Conservation (phyloP, 2,329 filamentous ascomycete genomes). For the Paracorniculantispora psalliotae region DNA sequence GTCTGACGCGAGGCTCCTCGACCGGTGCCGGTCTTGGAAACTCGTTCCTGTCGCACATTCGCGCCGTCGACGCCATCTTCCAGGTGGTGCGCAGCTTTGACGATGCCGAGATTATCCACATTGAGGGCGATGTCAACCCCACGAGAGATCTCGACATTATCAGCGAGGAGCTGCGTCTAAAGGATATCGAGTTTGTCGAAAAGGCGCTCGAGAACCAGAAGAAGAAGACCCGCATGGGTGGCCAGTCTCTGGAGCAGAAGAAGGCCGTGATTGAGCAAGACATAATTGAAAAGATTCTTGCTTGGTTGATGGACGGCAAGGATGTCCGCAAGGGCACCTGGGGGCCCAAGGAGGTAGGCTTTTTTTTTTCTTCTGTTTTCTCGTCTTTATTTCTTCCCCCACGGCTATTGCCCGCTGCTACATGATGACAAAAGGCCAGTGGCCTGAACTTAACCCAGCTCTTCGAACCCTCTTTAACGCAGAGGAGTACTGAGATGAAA, state of each 20-base stretch:
- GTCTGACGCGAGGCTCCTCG: conserved; percentile 90
- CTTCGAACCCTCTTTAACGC: conserved; percentile 87
- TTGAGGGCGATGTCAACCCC: conserved; percentile 97
- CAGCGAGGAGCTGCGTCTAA: conserved; percentile 90
- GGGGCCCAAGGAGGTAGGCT: conserved; percentile 88
- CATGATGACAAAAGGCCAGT: conserved; percentile 98
- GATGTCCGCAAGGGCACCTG: conserved; percentile 89
- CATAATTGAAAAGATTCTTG: conserved; percentile 83
- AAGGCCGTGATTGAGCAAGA: conserved; percentile 93
- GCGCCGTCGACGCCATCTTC: conserved; percentile 96
- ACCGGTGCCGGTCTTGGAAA: conserved; percentile 97
- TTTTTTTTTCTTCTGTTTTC: conserved; percentile 17
- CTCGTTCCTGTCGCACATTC: conserved; percentile 96
- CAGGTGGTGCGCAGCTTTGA: conserved; percentile 96
- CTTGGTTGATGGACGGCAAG: conserved; percentile 80
- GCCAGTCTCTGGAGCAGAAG: conserved; percentile 96
- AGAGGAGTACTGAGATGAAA: conserved; percentile 84
- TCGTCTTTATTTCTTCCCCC: conserved; percentile 14
- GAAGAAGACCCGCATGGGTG: conserved; percentile 93
- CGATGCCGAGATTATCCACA: conserved; percentile 98
- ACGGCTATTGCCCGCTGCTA: too few relatives aligned
- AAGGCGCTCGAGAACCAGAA: conserved; percentile 87
- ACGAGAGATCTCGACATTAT: conserved; percentile 94
- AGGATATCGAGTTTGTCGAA: conserved; percentile 97
- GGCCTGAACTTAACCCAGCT: conserved; percentile 99